phyloP scores from a whole-genome alignment of 768 basidiomycete genomes.

The Panellus pusillus region DNA sequence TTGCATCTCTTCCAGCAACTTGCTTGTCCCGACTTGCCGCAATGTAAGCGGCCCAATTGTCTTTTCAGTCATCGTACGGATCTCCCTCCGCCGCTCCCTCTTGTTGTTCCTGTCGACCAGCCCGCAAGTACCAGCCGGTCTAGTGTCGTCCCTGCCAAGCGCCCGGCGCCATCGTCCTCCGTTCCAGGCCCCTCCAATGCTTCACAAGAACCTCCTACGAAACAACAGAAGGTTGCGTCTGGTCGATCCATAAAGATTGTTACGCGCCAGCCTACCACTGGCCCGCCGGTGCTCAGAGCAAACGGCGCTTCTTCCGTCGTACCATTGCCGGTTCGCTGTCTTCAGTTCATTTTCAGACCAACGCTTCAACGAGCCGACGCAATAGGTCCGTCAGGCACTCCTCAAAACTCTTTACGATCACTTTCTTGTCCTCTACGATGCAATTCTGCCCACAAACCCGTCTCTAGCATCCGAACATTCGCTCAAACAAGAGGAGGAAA shows the following conservation, averaged over 20 bases:
- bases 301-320: slow-evolving; percentile 72
- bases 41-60: slow-evolving; percentile 56
- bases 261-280: slow-evolving; percentile 30
- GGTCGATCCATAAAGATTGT: slow-evolving; percentile 14
- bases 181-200: slow-evolving; percentile 23
- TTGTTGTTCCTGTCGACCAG: slow-evolving; percentile 39
- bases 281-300: slow-evolving; percentile 63
- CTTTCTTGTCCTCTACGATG: slow-evolving; percentile 66
- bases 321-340: slow-evolving; percentile 60
- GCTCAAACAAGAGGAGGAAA: slow-evolving; percentile 76
- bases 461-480: slow-evolving; percentile 76
- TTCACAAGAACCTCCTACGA: slow-evolving; percentile 56
- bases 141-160: slow-evolving; percentile 51
- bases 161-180: slow-evolving; percentile 39
- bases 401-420: slow-evolving; percentile 73
- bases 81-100: slow-evolving; percentile 34
- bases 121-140: slow-evolving; percentile 23
- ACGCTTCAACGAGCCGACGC: too few species aligned
- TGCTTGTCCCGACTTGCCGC: slow-evolving; percentile 54
- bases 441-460: slow-evolving; percentile 53
- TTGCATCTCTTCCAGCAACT: slow-evolving; percentile 56
- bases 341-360: too few species aligned
- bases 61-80: slow-evolving; percentile 62
- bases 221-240: slow-evolving; percentile 57
- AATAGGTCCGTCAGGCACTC: slow-evolving; percentile 54